These are phyloP conservation scores for Mortierella sp. DNA, from an alignment of 371 early-diverging fungal species.

Conservation along the genomic window DNA sequence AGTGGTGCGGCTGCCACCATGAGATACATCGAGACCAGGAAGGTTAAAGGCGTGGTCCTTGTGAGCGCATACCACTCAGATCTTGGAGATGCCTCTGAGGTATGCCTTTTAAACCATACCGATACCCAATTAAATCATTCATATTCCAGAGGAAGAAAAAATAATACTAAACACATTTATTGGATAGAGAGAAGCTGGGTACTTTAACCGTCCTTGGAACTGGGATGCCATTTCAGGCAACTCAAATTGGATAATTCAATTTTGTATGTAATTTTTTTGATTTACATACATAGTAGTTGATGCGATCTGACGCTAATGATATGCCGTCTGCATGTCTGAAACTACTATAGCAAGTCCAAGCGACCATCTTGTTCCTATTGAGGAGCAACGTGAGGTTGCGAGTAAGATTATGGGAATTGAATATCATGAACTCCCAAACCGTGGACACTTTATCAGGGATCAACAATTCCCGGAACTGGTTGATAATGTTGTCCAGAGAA, in stretches of 20 bases:
- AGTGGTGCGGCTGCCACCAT: conserved; percentile 46
- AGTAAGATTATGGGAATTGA: conserved; percentile 41
- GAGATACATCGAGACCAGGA: conserved; percentile 43
- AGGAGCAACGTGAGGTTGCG: conserved; percentile 54
- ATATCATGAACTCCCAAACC: conserved; percentile 50
- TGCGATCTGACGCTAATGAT: neutral
- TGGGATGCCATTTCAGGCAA: conserved; percentile 56
- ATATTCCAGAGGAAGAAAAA: neutral
- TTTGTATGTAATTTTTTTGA: conserved; percentile 22
- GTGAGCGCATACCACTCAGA: conserved; percentile 58
- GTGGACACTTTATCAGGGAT: conserved; percentile 55
- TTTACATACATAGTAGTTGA: neutral
- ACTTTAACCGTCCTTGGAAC: conserved; percentile 57
- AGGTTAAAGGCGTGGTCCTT: conserved; percentile 55
- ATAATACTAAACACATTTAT: neutral
- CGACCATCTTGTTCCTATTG: conserved; percentile 56
- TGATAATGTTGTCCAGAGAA: conserved; percentile 33
- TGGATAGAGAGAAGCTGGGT: conserved; percentile 47
- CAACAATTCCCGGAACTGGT: conserved; percentile 55
- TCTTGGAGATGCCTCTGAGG: conserved; percentile 49
- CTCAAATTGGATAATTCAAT: conserved; percentile 52
- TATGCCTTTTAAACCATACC: conserved; percentile 5
- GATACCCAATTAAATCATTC: neutral
- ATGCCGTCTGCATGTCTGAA: neutral
- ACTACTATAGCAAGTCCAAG: conserved; percentile 34